These are phyloP conservation scores for Tetraselmis chui DNA, from an alignment of 139 green algal genomes.

Conservation along the genomic window DNA sequence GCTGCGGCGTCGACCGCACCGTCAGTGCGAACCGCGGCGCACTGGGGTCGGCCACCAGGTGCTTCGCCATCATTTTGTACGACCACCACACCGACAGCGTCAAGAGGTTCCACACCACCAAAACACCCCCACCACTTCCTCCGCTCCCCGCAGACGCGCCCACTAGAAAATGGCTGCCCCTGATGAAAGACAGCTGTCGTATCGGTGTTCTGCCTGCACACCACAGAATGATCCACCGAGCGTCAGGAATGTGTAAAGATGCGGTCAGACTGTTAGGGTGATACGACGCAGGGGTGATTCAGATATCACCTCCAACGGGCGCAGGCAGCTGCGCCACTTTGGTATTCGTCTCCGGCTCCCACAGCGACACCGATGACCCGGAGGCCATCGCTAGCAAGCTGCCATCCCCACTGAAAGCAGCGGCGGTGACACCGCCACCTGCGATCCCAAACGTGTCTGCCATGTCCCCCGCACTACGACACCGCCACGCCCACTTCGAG, in stretches of 20 bases:
- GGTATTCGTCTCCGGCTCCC: slow-evolving; percentile 39
- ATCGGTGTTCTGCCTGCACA: background rate
- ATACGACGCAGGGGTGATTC: too few relatives aligned
- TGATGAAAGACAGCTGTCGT: slow-evolving; percentile 41
- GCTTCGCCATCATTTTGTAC: slow-evolving; percentile 9
- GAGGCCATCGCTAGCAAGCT: slow-evolving; percentile 57
- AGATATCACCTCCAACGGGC: slow-evolving; percentile 8
- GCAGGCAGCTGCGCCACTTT: slow-evolving; percentile 41
- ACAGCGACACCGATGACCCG: slow-evolving; percentile 45
- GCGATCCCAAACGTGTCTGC: background rate
- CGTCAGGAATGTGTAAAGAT: too few relatives aligned
- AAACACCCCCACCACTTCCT: background rate
- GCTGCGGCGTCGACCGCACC: slow-evolving; percentile 16
- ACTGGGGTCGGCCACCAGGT: slow-evolving; percentile 29
- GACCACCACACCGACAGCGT: slow-evolving; percentile 41
- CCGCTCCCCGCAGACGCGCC: background rate
- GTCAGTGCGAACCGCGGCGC: slow-evolving; percentile 31
- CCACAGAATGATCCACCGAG: too few relatives aligned
- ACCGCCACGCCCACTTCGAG: background rate
- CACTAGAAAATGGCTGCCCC: slow-evolving; percentile 38
- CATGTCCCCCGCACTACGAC: background rate
- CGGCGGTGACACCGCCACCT: slow-evolving; percentile 18
- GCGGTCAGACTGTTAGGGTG: too few relatives aligned
- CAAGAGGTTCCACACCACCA: slow-evolving; percentile 54
- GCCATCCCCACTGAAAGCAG: slow-evolving; percentile 62